A percentile compares a stretch with the other conserved stretches of the same genome.
Conservation (phyloP, 2,329 filamentous ascomycete genomes). For the Ascomycota sp. region DNA sequence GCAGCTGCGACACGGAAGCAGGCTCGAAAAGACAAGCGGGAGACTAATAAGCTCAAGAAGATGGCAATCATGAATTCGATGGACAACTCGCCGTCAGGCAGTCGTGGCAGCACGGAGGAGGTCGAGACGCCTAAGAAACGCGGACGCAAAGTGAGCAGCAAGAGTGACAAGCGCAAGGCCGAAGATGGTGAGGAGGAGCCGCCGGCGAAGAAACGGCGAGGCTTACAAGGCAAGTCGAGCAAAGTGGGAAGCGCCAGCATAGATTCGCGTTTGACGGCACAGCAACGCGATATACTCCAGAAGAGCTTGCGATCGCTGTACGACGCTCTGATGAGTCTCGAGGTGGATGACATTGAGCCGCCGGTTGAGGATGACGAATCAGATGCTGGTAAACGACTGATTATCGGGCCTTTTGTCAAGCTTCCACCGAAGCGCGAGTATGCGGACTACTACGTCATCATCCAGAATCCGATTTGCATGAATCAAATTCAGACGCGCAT, state of each 20-base stretch:
- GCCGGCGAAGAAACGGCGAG: slow-evolving; percentile 55
- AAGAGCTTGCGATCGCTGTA: slow-evolving; percentile 55
- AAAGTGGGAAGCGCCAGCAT: slow-evolving; percentile 17
- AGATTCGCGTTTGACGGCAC: slow-evolving; percentile 31
- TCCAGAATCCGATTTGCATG: slow-evolving; percentile 83
- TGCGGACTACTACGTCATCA: slow-evolving; percentile 86
- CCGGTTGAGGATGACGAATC: slow-evolving; percentile 33
- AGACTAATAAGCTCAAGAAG: slow-evolving; percentile 50
- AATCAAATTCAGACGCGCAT: slow-evolving; percentile 87
- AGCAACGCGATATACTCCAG: slow-evolving; percentile 58
- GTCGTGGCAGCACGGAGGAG: slow-evolving; percentile 65
- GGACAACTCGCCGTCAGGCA: slow-evolving; percentile 57
- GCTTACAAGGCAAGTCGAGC: slow-evolving; percentile 48
- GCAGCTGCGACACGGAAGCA: slow-evolving; percentile 79
- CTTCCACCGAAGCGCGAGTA: slow-evolving; percentile 75
- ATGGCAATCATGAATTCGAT: slow-evolving; percentile 9
- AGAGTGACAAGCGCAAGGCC: slow-evolving; percentile 72
- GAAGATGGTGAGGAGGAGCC: slow-evolving; percentile 56
- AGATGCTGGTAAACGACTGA: slow-evolving; percentile 43
- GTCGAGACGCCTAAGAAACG: slow-evolving; percentile 58
- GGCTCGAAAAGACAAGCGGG: slow-evolving; percentile 59
- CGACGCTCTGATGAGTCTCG: slow-evolving; percentile 60
- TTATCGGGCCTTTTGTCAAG: slow-evolving; percentile 87
- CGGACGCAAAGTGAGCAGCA: slow-evolving; percentile 53
- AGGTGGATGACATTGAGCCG: slow-evolving; percentile 48